Percentiles rank a stretch among this genome's conserved stretches.
Evolutionary conservation across 176 grass and related monocot genomes (phyloP).

Genomic region (Zea luxurians): DNA sequence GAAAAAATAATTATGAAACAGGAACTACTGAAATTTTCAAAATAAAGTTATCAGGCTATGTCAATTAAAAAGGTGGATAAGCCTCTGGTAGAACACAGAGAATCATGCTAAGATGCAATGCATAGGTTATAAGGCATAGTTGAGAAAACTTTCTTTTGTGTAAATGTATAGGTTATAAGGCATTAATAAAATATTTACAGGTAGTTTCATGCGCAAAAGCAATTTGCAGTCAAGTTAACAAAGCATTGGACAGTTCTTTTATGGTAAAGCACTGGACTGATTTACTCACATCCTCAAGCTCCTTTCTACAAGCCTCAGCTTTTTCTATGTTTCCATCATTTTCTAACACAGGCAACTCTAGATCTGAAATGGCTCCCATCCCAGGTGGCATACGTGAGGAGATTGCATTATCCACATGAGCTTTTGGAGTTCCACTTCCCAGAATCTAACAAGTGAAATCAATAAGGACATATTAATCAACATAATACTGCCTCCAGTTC

Average conservation of each 20-base stretch:
- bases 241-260: slow-evolving; percentile 32
- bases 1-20: background rate
- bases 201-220: background rate
- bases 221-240: slow-evolving; percentile 21
- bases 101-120: slow-evolving; percentile 11
- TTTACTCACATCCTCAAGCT: slow-evolving; percentile 95
- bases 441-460: slow-evolving; percentile 51
- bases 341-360: slow-evolving; percentile 75
- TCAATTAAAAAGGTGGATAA: slow-evolving; percentile 19
- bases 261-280: slow-evolving; percentile 24
- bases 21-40: background rate
- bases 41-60: slow-evolving; percentile 17
- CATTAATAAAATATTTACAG: slow-evolving; percentile 6
- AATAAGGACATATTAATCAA: slow-evolving; percentile 29
- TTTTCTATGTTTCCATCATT: slow-evolving; percentile 80
- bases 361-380: slow-evolving; percentile 55
- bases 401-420: slow-evolving; percentile 38
- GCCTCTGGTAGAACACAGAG: slow-evolving; percentile 12
- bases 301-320: slow-evolving; percentile 77
- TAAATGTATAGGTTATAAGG: slow-evolving; percentile 4
- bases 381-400: slow-evolving; percentile 34
- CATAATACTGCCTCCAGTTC: slow-evolving; percentile 18
- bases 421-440: slow-evolving; percentile 50
- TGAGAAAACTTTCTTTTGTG: background rate
- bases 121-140: background rate